Percentiles rank a stretch among this genome's conserved stretches.
Conservation (phyloP, 176 grass and related monocot genomes). For the Avena insularis region DNA sequence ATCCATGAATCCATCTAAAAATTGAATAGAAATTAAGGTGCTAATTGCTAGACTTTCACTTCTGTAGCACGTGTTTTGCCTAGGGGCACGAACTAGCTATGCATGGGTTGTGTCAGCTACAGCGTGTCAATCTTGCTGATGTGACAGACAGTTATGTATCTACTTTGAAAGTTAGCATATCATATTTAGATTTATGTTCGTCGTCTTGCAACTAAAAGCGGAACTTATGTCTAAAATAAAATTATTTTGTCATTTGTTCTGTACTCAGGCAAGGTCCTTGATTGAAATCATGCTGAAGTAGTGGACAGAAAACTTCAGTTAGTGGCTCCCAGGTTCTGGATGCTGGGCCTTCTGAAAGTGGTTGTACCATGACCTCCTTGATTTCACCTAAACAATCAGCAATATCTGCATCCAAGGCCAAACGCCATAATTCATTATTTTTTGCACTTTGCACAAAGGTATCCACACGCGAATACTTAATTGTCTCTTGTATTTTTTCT, state of each 20-base stretch:
- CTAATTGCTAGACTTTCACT: constrained; percentile 31
- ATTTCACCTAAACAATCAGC: constrained; percentile 50
- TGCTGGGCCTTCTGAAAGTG: constrained; percentile 57
- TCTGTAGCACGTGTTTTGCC: constrained; percentile 37
- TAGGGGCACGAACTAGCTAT: constrained; percentile 92
- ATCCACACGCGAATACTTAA: constrained; percentile 32
- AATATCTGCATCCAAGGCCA: constrained; percentile 67
- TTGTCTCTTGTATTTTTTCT: too few species aligned
- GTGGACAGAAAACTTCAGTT: constrained; percentile 61
- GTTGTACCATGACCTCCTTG: constrained; percentile 37
- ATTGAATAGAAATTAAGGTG: too few species aligned
- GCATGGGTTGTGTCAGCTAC: constrained; percentile 83
- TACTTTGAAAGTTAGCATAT: constrained; percentile 67
- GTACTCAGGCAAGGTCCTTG: constrained; percentile 71
- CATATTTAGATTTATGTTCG: constrained; percentile 28
- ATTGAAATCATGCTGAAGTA: constrained; percentile 59
- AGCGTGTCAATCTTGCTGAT: constrained; percentile 53
- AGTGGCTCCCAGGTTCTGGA: constrained; percentile 62
- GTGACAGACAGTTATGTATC: constrained; percentile 47
- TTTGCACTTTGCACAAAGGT: constrained; percentile 99
- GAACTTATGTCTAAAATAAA: constrained; percentile 2
- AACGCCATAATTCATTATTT: constrained; percentile 76
- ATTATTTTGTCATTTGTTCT: constrained; percentile 30
- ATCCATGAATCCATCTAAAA: too few species aligned
- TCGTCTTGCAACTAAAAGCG: constrained; percentile 23